Base-by-base conservation (phyloP, 805 yeast species). In the Kuraishia ogatae region DNA sequence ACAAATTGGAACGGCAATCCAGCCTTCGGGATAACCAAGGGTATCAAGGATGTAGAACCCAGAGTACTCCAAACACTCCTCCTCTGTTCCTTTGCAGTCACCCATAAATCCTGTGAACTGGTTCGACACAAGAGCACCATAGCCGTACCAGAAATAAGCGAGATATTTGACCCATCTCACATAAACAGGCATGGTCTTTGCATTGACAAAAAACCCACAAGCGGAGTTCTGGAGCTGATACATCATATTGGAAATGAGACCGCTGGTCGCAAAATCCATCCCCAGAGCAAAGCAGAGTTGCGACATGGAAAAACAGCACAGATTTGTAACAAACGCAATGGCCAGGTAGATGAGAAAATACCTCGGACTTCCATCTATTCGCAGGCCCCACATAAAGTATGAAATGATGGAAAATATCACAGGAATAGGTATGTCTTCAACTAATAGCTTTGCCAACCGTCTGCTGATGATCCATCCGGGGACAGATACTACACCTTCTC, bases 141-240 rank as follows among this genome's bases (percentile, higher is more conserved):
- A 84, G 0, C 81, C 83, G 63, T 83, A 86, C 85, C 89, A 87
- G 56, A 85, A 75, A 64, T 78, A 85, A 0, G 89, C 82, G 54
- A 83, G 70, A 65, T 85, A 87, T 62, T 83, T 84, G 1, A 83
- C 76, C 94, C 94, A 87, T 50, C 87, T 74, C 11, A 87, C 91
- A 60, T 87, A 87, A 1, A 85, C 91, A 0, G 92, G 92, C 85
- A 87, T 81, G 0, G 80, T 75, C 13, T 75, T 71, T 0, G 89
- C 80, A 64, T 86, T 85, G 28, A 85, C 84, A 62, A 86, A 87
- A 66, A 78, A 87, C 0, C 94, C 94, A 66, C 89, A 84, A 0
- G 87, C 89, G 68, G 83, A 76, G 58, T 85, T 81, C 61, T 86
- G 87, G 23, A 85, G 64, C 46, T 87, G 85, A 63, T 79, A 83